Conservation (phyloP, 352 stramenopile genomes). For the Phytophthora cajani region DNA sequence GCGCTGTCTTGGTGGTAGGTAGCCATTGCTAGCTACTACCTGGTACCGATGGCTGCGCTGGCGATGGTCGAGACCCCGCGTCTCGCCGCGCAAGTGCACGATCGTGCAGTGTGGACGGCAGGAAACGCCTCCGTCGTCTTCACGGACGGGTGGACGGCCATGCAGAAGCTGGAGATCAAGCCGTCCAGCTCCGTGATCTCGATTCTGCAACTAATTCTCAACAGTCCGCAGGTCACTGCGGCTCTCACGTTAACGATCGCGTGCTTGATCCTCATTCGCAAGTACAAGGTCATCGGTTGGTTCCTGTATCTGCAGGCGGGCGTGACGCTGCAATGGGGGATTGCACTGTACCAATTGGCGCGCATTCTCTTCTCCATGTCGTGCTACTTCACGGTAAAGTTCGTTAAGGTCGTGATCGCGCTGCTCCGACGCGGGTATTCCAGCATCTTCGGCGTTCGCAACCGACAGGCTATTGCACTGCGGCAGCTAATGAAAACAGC, state of each 20-base stretch:
- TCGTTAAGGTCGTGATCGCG: conserved; percentile 48
- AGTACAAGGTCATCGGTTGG: conserved; percentile 74
- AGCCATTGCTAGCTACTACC: conserved; percentile 52
- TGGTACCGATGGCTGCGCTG: conserved; percentile 40
- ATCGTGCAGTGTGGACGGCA: conserved; percentile 26
- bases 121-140: conserved; percentile 35
- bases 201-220: conserved; percentile 33
- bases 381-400: conserved; percentile 63
- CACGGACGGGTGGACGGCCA: conserved; percentile 35
- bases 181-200: conserved; percentile 37
- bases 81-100: conserved; percentile 34
- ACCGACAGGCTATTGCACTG: conserved; percentile 60
- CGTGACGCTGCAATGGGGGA: conserved; percentile 68
- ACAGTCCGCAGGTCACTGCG: conserved; percentile 48
- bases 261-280: conserved; percentile 44
- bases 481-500: conserved; percentile 65
- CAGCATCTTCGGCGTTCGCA: conserved; percentile 49
- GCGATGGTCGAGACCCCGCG: conserved; percentile 44
- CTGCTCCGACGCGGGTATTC: conserved; percentile 39
- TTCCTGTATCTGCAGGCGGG: conserved; percentile 62
- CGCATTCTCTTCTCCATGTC: conserved; percentile 68
- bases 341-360: conserved; percentile 71
- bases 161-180: conserved; percentile 34
- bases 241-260: conserved; percentile 38
- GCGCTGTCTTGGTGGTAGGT: conserved; percentile 61